phyloP scores from a whole-genome alignment of 768 basidiomycete genomes.

The Mycena vitilis region DNA sequence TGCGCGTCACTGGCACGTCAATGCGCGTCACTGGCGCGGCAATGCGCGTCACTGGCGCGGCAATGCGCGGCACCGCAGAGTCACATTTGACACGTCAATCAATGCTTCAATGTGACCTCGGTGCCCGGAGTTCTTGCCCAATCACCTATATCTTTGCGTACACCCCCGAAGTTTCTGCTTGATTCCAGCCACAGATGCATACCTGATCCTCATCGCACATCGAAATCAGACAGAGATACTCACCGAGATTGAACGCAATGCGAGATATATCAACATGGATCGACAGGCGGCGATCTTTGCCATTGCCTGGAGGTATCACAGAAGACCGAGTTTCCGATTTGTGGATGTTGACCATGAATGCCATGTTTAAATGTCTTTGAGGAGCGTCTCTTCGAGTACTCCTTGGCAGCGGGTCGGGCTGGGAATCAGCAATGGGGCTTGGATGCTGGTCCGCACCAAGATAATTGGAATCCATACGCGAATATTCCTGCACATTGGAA shows the following conservation, averaged over 20 bases:
- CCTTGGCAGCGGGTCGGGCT: constrained; percentile 35
- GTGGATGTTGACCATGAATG: constrained; percentile 14
- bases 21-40: no score
- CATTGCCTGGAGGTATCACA: constrained; percentile 12
- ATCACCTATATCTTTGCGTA: no score
- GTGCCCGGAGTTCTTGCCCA: no score
- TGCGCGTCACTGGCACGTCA: no score
- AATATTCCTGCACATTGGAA: no score
- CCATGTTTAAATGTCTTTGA: background rate
- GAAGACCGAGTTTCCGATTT: background rate
- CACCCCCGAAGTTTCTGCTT: no score
- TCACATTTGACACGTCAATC: no score
- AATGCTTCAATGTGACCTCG: no score
- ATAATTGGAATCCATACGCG: constrained; percentile 40
- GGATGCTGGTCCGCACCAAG: constrained; percentile 39
- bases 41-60: no score
- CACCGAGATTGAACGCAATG: background rate
- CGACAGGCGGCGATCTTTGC: background rate
- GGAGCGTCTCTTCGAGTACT: constrained; percentile 23
- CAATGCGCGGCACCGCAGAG: no score
- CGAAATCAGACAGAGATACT: constrained; percentile 1
- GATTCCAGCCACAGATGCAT: no score
- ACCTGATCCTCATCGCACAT: constrained; percentile 2
- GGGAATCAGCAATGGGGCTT: constrained; percentile 43
- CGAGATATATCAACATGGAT: background rate